Evolutionary conservation across 371 early-diverging fungal genomes (phyloP), one percentile per base, ranked within the genome.

Genomic region (Funneliformis caledonium): DNA sequence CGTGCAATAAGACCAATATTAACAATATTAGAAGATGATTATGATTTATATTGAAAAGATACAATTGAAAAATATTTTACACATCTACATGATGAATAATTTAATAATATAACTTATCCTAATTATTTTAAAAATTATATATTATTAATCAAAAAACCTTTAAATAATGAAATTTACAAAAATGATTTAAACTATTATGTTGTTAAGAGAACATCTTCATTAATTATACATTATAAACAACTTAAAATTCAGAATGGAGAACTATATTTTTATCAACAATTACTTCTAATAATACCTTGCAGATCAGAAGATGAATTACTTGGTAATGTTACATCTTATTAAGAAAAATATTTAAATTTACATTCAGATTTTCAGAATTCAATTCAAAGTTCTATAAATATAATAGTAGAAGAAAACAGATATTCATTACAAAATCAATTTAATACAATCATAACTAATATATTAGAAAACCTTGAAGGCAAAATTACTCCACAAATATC

Each of bases 1-100:
- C 26, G 0, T 26, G 26, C 26, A 26, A 26, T 26, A 26, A 26
- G 26, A 26, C 26, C 0, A 26, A 26, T 26, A 26, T 45, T 45
- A 43, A 67, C 31, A 67, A 37, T 31, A n/a, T 11, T 9, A 3
- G 42, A 68, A 0, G 22, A 52, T 52, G 8, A 73, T 16, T 19
- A 73, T 73, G 16, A 73, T 22, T 56, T 12, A 14, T 45, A 56
- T 73, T 73, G 50, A 26, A 60, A 50, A 33, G 56, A 56, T 43
- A 19, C 4, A 3, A 73, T 73, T 33, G 56, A 73, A 50, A 73
- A 73, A 73, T 73, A 73, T 12, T 56, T 73, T 12, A 33, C 56
- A 22, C 3, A 31, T 52, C 56, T 56, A 19, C 14, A 0, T 22
- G 22, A 31, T 7, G 16, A 31, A 12, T 4, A 14, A 37, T 73